phyloP scores from a whole-genome alignment of 495 filamentous ascomycete species.

The Chaetomidium leptoderma region DNA sequence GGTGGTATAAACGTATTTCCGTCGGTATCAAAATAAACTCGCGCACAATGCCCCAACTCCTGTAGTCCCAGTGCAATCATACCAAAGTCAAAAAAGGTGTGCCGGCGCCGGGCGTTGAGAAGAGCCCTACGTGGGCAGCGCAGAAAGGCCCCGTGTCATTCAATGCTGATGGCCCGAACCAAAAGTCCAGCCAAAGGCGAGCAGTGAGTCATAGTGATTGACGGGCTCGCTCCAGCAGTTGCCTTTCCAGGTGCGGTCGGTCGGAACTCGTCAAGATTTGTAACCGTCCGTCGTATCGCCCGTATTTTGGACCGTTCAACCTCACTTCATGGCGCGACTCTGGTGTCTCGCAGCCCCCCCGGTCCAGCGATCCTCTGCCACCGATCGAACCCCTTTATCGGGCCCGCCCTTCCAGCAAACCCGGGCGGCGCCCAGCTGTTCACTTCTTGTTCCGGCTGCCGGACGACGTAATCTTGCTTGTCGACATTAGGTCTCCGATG shows the following conservation, averaged over 20 bases:
- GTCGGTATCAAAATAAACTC: constrained; percentile 4
- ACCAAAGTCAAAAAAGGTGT: not conserved
- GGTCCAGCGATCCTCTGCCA: not conserved
- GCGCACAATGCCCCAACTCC: constrained; percentile 2
- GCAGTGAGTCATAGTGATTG: not conserved
- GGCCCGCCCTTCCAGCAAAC: not conserved
- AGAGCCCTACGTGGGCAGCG: not conserved
- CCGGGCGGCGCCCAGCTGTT: not conserved
- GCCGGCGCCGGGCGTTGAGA: not conserved
- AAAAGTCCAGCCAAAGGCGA: not conserved
- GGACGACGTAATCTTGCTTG: constrained; percentile 70
- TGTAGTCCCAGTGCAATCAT: not conserved
- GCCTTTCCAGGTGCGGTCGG: not conserved
- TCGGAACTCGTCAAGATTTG: not conserved
- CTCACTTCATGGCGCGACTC: not conserved
- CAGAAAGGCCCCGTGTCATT: not conserved
- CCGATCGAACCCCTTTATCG: not conserved
- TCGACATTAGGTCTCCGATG: constrained; percentile 77
- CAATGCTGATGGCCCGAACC: not conserved
- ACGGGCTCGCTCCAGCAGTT: not conserved
- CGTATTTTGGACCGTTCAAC: not conserved
- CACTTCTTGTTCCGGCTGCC: constrained; percentile 51
- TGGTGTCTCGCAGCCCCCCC: not conserved
- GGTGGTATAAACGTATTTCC: constrained; percentile 13
- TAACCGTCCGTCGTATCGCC: not conserved